Evolutionary conservation across 306 rosid genomes (phyloP).

Genomic region (Ceratonia siliqua): DNA sequence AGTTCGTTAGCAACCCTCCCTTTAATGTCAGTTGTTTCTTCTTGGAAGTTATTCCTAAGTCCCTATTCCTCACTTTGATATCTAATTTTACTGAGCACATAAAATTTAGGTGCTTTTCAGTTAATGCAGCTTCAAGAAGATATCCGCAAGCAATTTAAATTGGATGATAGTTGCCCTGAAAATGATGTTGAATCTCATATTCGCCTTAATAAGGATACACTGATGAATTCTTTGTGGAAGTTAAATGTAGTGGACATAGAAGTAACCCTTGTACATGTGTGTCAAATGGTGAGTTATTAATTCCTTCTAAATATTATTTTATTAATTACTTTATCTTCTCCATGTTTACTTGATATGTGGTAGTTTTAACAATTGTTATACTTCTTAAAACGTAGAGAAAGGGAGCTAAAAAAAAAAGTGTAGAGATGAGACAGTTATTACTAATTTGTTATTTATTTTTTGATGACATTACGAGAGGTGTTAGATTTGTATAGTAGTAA

Average conservation of each 20-base stretch:
- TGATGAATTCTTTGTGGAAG: constrained; percentile 82
- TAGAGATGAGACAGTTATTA: no score
- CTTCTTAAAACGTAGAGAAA: no score
- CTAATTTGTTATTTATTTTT: no score
- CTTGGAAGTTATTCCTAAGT: not conserved
- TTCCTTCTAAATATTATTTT: not conserved
- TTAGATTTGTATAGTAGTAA: no score
- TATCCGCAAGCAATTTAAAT: constrained; percentile 56
- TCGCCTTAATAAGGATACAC: constrained; percentile 64
- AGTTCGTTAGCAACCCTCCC: not conserved
- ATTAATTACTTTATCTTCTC: not conserved
- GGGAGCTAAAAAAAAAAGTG: no score
- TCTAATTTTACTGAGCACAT: constrained; percentile 33
- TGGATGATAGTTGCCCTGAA: constrained; percentile 55
- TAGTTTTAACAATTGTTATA: not conserved
- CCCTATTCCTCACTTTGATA: not conserved
- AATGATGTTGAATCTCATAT: constrained; percentile 61
- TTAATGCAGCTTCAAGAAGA: constrained; percentile 82
- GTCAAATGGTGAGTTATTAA: constrained; percentile 75
- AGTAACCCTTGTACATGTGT: constrained; percentile 78
- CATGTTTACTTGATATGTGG: not conserved
- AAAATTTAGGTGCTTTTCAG: constrained; percentile 71
- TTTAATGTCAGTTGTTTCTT: constrained; percentile 14
- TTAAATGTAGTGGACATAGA: constrained; percentile 88
- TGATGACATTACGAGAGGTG: no score